phyloP scores from a whole-genome alignment of 2,329 filamentous ascomycete species.

The Talaromyces atroroseus region DNA sequence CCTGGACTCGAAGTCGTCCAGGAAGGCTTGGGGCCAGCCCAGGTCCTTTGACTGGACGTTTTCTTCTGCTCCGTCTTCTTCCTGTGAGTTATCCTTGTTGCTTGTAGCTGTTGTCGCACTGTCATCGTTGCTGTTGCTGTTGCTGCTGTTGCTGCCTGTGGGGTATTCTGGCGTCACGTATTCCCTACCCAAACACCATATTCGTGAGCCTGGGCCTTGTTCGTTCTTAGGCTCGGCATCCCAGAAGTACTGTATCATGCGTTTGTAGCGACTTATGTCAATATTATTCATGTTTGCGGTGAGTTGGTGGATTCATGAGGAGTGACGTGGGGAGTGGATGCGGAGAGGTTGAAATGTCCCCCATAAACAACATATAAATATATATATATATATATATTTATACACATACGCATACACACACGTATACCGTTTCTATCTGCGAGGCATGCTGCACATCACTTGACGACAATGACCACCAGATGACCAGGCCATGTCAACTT shows the following conservation, averaged over 20 bases:
- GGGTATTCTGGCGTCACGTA: conserved; percentile 42
- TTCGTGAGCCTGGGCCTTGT: conserved; percentile 57
- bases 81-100: background rate
- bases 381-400: conserved; percentile 1
- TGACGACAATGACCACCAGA: background rate
- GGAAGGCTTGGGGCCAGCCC: conserved; percentile 78
- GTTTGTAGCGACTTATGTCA: conserved; percentile 72
- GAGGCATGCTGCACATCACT: background rate
- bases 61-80: background rate
- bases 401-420: background rate
- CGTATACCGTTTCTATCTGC: no score
- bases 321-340: conserved; percentile 8
- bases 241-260: conserved; percentile 86
- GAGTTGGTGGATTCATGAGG: background rate
- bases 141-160: conserved; percentile 1
- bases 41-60: conserved; percentile 16
- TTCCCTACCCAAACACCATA: conserved; percentile 73
- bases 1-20: conserved; percentile 86
- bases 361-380: no score
- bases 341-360: conserved; percentile 10
- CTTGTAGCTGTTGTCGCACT: background rate
- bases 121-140: conserved; percentile 11
- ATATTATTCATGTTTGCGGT: conserved; percentile 54
- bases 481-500: no score
- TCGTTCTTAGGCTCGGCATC: conserved; percentile 85